Base-by-base conservation (phyloP, 2,329 filamentous ascomycete species). In the Penicillium sp. region DNA sequence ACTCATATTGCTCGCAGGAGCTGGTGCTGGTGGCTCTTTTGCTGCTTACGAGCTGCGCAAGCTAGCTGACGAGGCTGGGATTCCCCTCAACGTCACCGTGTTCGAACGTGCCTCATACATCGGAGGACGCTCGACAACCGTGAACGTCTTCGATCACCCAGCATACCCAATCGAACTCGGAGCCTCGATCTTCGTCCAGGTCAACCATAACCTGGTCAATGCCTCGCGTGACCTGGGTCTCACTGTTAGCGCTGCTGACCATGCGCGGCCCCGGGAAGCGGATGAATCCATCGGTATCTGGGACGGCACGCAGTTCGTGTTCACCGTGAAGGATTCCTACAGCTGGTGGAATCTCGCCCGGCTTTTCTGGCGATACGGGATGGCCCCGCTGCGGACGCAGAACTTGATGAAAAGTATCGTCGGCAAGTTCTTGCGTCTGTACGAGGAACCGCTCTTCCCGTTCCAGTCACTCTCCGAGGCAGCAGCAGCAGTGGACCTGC, bases 151-250 rank as follows among this genome's bases (percentile, higher is more conserved):
- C 72, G 83, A 85, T 63, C 83, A 94, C 66, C 80, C 87, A 1
- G 63, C 78, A 0, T 79, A 87, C 40, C 89, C 89, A 1, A 84
- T 96, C 37, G 95, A 99, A 74, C 81, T 98, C 1, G 95, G 95
- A 16, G 95, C 90, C 11, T 94, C 89, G 61, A 96, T 98, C 67
- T 99, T 98, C 72, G 91, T 98, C 46, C 75, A 89, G 50, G 85
- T 89, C 44, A 99, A 98, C 71, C 81, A 87, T 40, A 96, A 96
- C 68, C 83, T 99, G 40, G 85, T 88, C 67, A 87, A 90, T 55
- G 89, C 92, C 0, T 87, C 85, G 7, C 77, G 83, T 35, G 82
- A 85, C 14, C 92, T 96, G 70, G 85, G 85, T n/a, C 85, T 99
- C 3, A 77, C 79, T 0, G 77, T 86, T 2, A 77, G 73, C n/a